Evolutionary conservation across 768 basidiomycete species (phyloP).

Genomic region (Xerocomus brunneocitrinus): DNA sequence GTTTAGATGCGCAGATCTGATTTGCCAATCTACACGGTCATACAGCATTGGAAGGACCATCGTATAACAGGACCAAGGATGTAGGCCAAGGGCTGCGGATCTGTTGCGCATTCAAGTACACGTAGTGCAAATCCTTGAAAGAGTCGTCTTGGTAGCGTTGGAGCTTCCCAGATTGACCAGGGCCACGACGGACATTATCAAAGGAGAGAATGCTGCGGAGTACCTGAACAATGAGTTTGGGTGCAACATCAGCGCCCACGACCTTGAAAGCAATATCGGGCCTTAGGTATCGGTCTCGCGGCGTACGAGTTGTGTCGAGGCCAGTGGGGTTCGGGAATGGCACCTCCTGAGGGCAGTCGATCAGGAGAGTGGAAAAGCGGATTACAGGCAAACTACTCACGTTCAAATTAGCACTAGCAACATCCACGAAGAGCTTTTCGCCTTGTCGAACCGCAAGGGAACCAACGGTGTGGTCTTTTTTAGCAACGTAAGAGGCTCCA

Average conservation of each 20-base stretch:
- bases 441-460: conserved; percentile 40
- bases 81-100: conserved; percentile 62
- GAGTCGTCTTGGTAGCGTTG: conserved; percentile 50
- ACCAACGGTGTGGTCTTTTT: conserved; percentile 42
- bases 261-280: conserved; percentile 47
- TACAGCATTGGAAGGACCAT: conserved; percentile 10
- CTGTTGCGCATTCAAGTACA: conserved; percentile 52
- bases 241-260: conserved; percentile 49
- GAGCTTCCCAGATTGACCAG: conserved; percentile 62
- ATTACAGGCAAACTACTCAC: conserved; percentile 37
- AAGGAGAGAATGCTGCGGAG: conserved; percentile 61
- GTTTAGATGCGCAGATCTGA: background rate
- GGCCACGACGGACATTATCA: conserved; percentile 58
- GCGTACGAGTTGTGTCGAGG: conserved; percentile 42
- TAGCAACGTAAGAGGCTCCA: conserved; percentile 57
- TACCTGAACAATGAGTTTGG: conserved; percentile 57
- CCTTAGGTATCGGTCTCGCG: conserved; percentile 43
- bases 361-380: background rate
- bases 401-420: conserved; percentile 51
- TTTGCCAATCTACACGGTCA: conserved; percentile 10
- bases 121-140: conserved; percentile 45
- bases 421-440: conserved; percentile 59
- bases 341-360: conserved; percentile 33
- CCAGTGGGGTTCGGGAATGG: conserved; percentile 47
- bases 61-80: conserved; percentile 52